Evolutionary conservation across 495 filamentous ascomycete genomes (phyloP), one percentile per base, ranked within the genome.

Genomic region (Friedmanniomyces endolithicus): DNA sequence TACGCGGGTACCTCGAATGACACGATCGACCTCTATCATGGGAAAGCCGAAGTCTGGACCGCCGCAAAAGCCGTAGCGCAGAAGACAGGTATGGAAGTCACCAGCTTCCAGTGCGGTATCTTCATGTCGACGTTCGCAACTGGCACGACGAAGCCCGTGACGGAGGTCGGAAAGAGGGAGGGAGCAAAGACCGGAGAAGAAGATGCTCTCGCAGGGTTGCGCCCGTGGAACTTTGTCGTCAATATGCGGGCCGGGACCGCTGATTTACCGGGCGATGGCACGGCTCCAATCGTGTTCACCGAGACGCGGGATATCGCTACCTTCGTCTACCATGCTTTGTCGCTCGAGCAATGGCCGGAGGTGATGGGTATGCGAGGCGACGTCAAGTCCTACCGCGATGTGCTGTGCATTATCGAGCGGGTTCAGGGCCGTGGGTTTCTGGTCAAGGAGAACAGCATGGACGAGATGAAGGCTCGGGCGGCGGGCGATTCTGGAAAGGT

Each of bases 241-340:
- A 64, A 63, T 41, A 56, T 62, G 55, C 54, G 37, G 37, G 52
- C 31, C 14, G 62, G 62, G 3, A 64, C 54, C 9, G 62, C 60
- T 14, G 62, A 64, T 44, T 31, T 40, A 11, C 62, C 62, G 9
- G 62, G 60, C 2, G 44, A 52, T 25, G 62, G 62, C 14, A 43
- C 25, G 31, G 51, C 41, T 8, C 14, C 9, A 23, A 11, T 62
- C n/a, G 50, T 57, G n/a, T 48, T 39, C 1, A 64, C 55, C 4
- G 60, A 62, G n/a, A 64, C 48, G 50, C 37, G 56, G n/a, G 62
- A 63, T 51, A 46, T 64, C 14, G 47, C 53, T 8, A 35, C 24
- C 2, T 64, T 64, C 40, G 62, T 64, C 16, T 56, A 27, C 29
- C 49, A 25, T 12, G 50, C 55, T 8, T 40, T 64, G 23, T 58